Conservation (phyloP, 1,284 basidiomycete species). For the Malassezia slooffiae region DNA sequence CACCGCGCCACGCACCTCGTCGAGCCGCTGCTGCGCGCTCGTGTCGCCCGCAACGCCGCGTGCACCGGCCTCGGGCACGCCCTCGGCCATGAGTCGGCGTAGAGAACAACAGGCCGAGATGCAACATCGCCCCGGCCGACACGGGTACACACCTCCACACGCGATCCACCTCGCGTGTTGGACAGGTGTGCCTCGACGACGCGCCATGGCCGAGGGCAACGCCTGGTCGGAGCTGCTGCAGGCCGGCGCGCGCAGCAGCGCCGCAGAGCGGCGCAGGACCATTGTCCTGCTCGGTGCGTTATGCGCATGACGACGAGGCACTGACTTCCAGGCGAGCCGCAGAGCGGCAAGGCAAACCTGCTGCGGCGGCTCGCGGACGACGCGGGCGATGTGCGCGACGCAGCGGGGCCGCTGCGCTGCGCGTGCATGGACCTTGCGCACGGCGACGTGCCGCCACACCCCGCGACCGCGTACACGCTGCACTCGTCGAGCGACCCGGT, state of each 20-base stretch:
- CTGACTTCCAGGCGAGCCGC: conserved; percentile 6
- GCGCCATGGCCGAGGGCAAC: conserved; percentile 3
- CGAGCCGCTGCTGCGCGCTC: conserved; percentile 9
- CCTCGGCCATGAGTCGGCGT: conserved; percentile 7
- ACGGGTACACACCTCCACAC: conserved; percentile 7
- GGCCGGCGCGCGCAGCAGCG: not conserved
- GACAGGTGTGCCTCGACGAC: too few relatives aligned
- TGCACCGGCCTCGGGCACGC: too few relatives aligned
- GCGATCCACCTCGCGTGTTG: not conserved
- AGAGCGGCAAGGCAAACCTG: conserved; percentile 11
- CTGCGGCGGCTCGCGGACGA: conserved; percentile 1
- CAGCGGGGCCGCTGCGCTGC: conserved; percentile 20
- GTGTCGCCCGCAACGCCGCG: too few relatives aligned
- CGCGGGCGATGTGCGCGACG: not conserved
- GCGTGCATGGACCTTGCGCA: conserved; percentile 37
- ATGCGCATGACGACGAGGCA: not conserved
- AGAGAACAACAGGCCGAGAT: not conserved
- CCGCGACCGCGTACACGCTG: conserved; percentile 72
- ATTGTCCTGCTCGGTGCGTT: conserved; percentile 12
- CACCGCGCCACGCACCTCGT: not conserved
- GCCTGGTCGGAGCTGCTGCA: conserved; percentile 8
- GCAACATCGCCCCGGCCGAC: too few relatives aligned
- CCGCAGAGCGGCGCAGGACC: conserved; percentile 6
- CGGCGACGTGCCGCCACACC: conserved; percentile 28
- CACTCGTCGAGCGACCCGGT: conserved; percentile 66